Base-by-base conservation (phyloP, 257 asterid species). In the Datura wrightii region DNA sequence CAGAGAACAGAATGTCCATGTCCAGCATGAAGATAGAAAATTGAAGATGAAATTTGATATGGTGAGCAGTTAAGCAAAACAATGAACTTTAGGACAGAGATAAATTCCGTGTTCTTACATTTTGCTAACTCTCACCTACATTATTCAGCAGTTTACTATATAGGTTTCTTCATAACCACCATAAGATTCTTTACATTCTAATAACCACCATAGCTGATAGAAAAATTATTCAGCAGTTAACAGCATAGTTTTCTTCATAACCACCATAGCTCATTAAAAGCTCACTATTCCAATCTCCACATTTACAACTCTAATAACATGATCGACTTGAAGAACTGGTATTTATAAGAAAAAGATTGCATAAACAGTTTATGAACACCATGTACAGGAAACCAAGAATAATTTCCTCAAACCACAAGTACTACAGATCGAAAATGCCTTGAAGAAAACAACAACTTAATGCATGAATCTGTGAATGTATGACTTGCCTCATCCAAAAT, bases 401-500 rank as follows among this genome's bases (percentile, higher is more conserved):
- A 24, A 24, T 24, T 24, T 24, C 31, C 31, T 24, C 31, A 24
- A 24, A 24, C 31, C 31, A 24, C 31, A 24, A 24, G 31, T 24
- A 24, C 31, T 24, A 24, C 31, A 24, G 31, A 39, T 2, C 42
- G 4, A 55, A 10, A 58, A n/a, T 6, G 13, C 34, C 79, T 18
- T 41, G 15, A 9, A 41, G 79, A 44, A 1, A 41, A n/a, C 2
- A 70, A 41, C 54, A 70, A 18, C 54, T 2, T 18, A 70, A 41
- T 41, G 16, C 52, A 18, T 4, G 79, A 10, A 16, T 44, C 79
- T 70, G 36, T 41, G 14, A 70, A 18, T 18, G 8, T 42, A 8
- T 41, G 79, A 70, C 79, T 88, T 67, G 94, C 98, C 94, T 96
- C 98, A 87, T 96, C 99, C 91, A 96, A 88, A 80, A 94, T 88